phyloP scores from a whole-genome alignment of 805 yeast genomes.

The Isabelozyma rhagii region DNA sequence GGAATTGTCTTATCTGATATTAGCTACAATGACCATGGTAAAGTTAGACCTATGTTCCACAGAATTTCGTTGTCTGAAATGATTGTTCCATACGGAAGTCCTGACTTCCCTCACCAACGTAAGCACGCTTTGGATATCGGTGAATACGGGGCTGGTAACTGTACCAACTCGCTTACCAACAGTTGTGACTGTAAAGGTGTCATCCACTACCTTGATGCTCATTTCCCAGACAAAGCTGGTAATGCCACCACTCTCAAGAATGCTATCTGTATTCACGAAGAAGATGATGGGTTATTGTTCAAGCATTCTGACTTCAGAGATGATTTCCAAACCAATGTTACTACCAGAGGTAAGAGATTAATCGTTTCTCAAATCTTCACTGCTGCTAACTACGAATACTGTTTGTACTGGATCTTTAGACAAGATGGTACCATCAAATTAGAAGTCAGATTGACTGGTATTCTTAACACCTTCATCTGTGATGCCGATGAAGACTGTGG shows the following conservation, averaged over 20 bases:
- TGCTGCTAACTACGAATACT: constrained; percentile 84
- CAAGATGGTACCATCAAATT: constrained; percentile 82
- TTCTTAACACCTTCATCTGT: constrained; percentile 68
- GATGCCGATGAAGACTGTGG: constrained; percentile 64
- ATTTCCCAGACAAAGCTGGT: constrained; percentile 65
- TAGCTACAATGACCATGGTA: constrained; percentile 72
- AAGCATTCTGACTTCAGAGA: constrained; percentile 87
- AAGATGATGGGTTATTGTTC: constrained; percentile 75
- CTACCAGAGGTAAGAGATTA: constrained; percentile 71
- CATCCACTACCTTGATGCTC: constrained; percentile 80
- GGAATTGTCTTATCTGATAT: constrained; percentile 78
- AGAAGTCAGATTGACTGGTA: constrained; percentile 79
- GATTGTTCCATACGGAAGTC: constrained; percentile 83
- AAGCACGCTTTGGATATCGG: constrained; percentile 86
- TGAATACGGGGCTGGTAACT: constrained; percentile 84
- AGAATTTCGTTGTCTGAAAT: constrained; percentile 75
- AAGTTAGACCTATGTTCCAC: constrained; percentile 71
- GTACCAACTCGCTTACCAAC: constrained; percentile 73
- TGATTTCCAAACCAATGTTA: constrained; percentile 68
- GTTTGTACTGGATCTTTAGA: constrained; percentile 78
- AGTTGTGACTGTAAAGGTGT: constrained; percentile 89
- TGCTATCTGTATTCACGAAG: constrained; percentile 83
- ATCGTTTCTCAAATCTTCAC: constrained; percentile 79
- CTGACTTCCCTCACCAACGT: constrained; percentile 78
- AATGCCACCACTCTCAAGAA: constrained; percentile 68